A percentile compares a stretch with the other conserved stretches of the same genome.
Evolutionary conservation across 495 filamentous ascomycete genomes (phyloP).

Genomic region (Penicillium paxilli): DNA sequence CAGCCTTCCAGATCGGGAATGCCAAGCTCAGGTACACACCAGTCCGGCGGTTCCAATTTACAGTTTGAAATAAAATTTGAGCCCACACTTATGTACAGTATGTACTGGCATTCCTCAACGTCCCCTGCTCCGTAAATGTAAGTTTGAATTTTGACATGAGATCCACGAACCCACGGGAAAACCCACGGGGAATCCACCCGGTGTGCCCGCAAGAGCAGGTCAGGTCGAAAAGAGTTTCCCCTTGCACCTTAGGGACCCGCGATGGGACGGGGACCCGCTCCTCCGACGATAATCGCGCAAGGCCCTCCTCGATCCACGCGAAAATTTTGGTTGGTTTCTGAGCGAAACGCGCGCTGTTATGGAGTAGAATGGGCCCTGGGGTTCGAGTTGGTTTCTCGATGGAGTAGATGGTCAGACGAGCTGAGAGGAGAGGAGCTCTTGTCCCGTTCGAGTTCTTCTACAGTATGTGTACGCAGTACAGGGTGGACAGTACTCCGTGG

Average conservation of each 20-base stretch:
- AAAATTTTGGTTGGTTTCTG: constrained; percentile 5
- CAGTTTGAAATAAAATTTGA: neutral
- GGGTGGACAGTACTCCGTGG: too few species aligned
- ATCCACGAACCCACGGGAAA: constrained; percentile 1
- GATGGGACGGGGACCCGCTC: constrained; percentile 1
- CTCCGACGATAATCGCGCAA: constrained; percentile 11
- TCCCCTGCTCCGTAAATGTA: neutral
- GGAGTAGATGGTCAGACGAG: neutral
- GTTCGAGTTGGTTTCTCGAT: too few species aligned
- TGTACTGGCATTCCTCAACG: constrained; percentile 1
- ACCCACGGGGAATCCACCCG: neutral
- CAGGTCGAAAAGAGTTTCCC: constrained; percentile 3
- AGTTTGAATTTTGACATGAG: constrained; percentile 1
- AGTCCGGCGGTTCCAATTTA: neutral
- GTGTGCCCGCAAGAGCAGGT: constrained; percentile 10
- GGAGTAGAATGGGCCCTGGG: too few species aligned
- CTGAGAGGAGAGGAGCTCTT: neutral
- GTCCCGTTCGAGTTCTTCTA: too few species aligned
- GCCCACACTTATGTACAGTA: too few species aligned
- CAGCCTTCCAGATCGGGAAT: neutral
- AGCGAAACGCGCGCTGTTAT: neutral
- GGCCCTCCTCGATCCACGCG: constrained; percentile 4
- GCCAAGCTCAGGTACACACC: neutral
- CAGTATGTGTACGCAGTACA: too few species aligned
- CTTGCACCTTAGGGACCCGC: too few species aligned